Conservation (phyloP, 352 stramenopile genomes). For the Pythium brassicae region DNA sequence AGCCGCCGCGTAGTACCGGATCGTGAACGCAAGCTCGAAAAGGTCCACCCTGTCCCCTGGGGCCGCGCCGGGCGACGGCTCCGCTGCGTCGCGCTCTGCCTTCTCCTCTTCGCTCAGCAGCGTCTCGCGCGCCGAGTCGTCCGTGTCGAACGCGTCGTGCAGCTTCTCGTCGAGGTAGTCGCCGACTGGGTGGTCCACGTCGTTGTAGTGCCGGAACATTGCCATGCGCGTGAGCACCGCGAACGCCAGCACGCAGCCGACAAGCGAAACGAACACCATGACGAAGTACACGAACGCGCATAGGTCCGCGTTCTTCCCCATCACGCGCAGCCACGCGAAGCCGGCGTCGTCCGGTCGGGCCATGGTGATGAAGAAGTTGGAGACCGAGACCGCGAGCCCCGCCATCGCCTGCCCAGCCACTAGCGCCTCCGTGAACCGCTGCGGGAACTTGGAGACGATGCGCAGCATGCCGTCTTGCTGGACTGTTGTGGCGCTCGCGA, state of each 20-base stretch:
- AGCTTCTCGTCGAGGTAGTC: conserved; percentile 14
- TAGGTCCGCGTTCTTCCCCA: conserved; percentile 40
- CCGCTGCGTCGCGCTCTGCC: conserved; percentile 3
- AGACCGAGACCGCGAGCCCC: conserved; percentile 63
- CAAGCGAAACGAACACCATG: conserved; percentile 63
- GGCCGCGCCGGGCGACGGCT: background rate
- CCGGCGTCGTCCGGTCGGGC: conserved; percentile 17
- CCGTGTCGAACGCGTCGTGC: conserved; percentile 6
- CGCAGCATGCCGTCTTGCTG: conserved; percentile 79
- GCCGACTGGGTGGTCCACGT: conserved; percentile 31
- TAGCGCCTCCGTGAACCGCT: conserved; percentile 70
- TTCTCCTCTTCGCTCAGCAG: conserved; percentile 23
- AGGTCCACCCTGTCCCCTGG: conserved; percentile 26
- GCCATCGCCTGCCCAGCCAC: conserved; percentile 76
- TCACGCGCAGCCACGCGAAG: conserved; percentile 13
- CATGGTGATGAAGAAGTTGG: conserved; percentile 66
- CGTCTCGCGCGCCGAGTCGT: conserved; percentile 31
- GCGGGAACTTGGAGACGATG: conserved; percentile 70
- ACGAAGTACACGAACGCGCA: conserved; percentile 79
- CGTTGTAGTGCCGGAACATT: conserved; percentile 67
- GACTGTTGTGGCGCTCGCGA: conserved; percentile 61
- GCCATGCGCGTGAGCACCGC: conserved; percentile 50
- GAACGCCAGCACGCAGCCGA: conserved; percentile 52
- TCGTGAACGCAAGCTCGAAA: conserved; percentile 49
- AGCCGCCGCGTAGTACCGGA: conserved; percentile 49